Base-by-base conservation (phyloP, 1,284 basidiomycete genomes). In the Papiliotrema fonsecae region DNA sequence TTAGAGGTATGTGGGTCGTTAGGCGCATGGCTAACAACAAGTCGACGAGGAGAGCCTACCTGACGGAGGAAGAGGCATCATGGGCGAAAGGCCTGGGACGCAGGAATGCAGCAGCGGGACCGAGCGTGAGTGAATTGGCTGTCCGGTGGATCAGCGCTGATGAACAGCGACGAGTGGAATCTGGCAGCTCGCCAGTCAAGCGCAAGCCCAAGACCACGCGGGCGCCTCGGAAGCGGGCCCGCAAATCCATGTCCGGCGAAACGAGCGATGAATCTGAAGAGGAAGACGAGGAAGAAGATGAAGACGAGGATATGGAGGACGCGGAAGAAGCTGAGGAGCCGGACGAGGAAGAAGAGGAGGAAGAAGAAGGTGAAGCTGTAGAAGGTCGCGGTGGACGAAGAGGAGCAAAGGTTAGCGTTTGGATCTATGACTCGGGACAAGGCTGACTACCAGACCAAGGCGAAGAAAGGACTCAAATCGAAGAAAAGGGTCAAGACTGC, bases 311-410 rank as follows among this genome's bases (percentile, higher is more conserved):
- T 3, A 54, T 39, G 6, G 59, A 54, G 18, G 56, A 45, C 1
- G 51, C 54, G 18, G 51, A 50, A n/a, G 50, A 49, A 32, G 45
- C 25, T 24, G 57, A 35, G 2, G 52, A 46, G 1, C 49, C 41
- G 19, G 53, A 30, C n/a, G 51, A 35, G 7, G 60, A 59, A 21
- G 60, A 47, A 7, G 61, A 47, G 10, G 58, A 47, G 13, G 58
- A 56, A 13, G 52, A 50, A 24, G 58, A 46, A 3, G 60, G 45
- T 6, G 49, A 57, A 10, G 53, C 38, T 2, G 64, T 67, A 13
- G 41, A 67, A 36, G 67, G 70, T 6, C 52, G 70, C 35, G 70
- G 70, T 1, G 68, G 70, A 3, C 55, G 52, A 26, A 55, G 70
- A 18, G 61, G 58, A 27, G 70, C 70, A 9, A 72, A 72, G 62